Evolutionary conservation across 2,329 filamentous ascomycete genomes (phyloP).

Genomic region (Aureobasidium sp.): DNA sequence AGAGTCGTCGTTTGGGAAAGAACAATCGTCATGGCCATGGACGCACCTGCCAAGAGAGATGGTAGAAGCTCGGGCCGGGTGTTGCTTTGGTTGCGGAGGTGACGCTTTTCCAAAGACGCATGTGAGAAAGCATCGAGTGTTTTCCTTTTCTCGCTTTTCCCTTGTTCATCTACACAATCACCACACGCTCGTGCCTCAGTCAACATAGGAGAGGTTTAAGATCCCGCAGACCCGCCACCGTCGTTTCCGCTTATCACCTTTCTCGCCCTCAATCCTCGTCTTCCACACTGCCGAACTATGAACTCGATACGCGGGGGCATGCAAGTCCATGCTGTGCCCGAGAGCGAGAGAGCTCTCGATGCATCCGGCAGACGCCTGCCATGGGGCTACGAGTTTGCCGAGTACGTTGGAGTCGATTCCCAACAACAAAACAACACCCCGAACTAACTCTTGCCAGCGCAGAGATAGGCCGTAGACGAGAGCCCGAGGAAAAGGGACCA

Average conservation of each 20-base stretch:
- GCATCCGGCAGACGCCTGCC: slow-evolving; percentile 50
- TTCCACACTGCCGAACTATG: background rate
- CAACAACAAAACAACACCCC: background rate
- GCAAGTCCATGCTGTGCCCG: slow-evolving; percentile 58
- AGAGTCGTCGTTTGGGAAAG: background rate
- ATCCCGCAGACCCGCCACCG: background rate
- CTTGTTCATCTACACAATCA: background rate
- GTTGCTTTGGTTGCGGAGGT: slow-evolving; percentile 3
- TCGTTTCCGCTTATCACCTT: background rate
- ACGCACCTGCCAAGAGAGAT: background rate
- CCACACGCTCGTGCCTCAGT: background rate
- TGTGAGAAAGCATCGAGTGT: background rate
- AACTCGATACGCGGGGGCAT: slow-evolving; percentile 32
- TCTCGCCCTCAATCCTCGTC: background rate
- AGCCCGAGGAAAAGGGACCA: slow-evolving; percentile 52
- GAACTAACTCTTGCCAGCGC: slow-evolving; percentile 1
- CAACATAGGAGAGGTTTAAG: background rate
- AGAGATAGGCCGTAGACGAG: slow-evolving; percentile 25
- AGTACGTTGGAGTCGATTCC: slow-evolving; percentile 36
- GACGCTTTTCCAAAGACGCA: background rate
- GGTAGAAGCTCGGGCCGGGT: slow-evolving; percentile 3
- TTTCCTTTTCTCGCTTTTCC: background rate
- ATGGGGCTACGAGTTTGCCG: slow-evolving; percentile 55
- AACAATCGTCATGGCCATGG: background rate
- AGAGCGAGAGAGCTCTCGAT: slow-evolving; percentile 52